Base-by-base conservation (phyloP, 495 filamentous ascomycete genomes). In the Penicillium paxilli region DNA sequence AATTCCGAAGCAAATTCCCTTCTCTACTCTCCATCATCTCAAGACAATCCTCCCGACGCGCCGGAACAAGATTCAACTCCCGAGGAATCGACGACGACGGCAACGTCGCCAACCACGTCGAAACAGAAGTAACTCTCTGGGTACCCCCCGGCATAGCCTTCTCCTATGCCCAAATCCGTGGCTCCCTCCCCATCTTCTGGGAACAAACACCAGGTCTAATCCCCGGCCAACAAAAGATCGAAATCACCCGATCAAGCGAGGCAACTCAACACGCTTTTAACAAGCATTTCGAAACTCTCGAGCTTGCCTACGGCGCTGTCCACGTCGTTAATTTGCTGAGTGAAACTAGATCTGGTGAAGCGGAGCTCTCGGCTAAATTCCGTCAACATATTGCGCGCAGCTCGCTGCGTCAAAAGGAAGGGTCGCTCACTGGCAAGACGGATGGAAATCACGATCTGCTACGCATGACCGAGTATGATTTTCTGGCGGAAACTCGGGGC, bases 61-160 rank as follows among this genome's bases (percentile, higher is more conserved):
- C 95, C 44, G 94, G 94, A 12, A 98, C 94, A 19, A 81, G 94
- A 52, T 98, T 98, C 76, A 98, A 98, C 70, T 88, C 92, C 25
- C 82, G 94, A 51, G 94, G 94, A 35, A 96, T 98, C 54, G 94
- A 98, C 63, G 94, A 98, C 72, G 92, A 98, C 63, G 94, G 94
- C 12, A 87, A 98, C 66, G 95, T 96, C 16, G 92, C 95, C 30
- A 98, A 98, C 66, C 97, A 87, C 60, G 86, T 88, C n/a, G 84
- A 87, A 59, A 84, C 83, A 0, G 86, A 88, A 62, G 82, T 82
- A 4, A 69, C 85, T 37, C 67, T 82, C 61, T 95, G 89, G 87
- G 86, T 84, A 51, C 87, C 85, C 0, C 80, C 86, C 25, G 80
- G 79, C 6, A 73, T 95, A 23, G 85, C 88, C 30, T 98, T 98